Conservation (phyloP, 352 stramenopile species). For the Pythium scleroteichum region DNA sequence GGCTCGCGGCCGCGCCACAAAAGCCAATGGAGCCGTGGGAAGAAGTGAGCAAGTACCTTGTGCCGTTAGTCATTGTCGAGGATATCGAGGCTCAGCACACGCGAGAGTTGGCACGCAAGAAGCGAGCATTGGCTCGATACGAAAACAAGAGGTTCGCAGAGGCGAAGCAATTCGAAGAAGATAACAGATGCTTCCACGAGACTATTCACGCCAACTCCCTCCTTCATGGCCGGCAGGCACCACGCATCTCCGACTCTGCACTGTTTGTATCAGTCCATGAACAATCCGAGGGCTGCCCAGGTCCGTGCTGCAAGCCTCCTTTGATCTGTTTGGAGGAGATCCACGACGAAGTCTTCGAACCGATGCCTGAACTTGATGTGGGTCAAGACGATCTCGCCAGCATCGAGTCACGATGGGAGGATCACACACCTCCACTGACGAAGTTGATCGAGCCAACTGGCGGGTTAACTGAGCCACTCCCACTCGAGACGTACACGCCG, state of each 20-base stretch:
- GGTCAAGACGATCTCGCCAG: conserved; percentile 3
- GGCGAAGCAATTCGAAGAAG: no score
- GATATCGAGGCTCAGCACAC: background rate
- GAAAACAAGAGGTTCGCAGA: background rate
- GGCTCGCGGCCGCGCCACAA: conserved; percentile 29
- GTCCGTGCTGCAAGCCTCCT: conserved; percentile 1
- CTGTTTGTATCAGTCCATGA: no score
- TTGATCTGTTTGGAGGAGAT: conserved; percentile 1
- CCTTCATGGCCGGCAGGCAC: no score
- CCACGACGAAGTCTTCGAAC: conserved; percentile 12
- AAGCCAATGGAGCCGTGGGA: conserved; percentile 14
- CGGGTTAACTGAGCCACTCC: no score
- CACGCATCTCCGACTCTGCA: no score
- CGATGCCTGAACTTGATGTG: conserved; percentile 3
- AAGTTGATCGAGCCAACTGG: no score
- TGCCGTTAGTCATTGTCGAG: background rate
- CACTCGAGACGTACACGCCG: background rate
- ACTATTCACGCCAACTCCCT: no score
- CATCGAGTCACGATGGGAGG: no score
- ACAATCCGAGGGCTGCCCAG: no score
- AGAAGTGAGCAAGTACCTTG: conserved; percentile 1
- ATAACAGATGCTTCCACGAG: no score
- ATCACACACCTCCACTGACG: no score
- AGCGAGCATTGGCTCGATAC: background rate
- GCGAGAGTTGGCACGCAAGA: background rate